phyloP scores from a whole-genome alignment of 306 rosid genomes.

The Nissolia schottii region DNA sequence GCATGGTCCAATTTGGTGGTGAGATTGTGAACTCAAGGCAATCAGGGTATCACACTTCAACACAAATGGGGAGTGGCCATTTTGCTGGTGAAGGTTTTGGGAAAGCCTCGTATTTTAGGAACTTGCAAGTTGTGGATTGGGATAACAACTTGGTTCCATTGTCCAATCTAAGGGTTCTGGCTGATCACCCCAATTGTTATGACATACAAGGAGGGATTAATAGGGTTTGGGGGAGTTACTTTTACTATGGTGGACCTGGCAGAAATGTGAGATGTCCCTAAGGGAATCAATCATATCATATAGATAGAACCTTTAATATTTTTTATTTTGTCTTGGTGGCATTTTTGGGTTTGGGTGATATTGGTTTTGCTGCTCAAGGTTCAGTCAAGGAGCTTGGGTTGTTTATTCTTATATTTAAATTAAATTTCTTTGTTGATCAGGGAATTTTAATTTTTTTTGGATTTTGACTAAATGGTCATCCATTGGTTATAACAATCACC shows the following conservation, averaged over 20 bases:
- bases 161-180: conserved; percentile 72
- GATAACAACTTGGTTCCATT: conserved; percentile 75
- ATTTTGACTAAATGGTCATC: conserved; percentile 51
- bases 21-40: conserved; percentile 75
- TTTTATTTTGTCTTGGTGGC: conserved; percentile 4
- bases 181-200: conserved; percentile 93
- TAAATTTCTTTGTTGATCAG: conserved; percentile 35
- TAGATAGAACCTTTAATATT: conserved; percentile 13
- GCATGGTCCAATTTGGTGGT: conserved; percentile 93
- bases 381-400: conserved; percentile 47
- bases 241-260: conserved; percentile 98
- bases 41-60: conserved; percentile 63
- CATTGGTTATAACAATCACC: conserved; percentile 42
- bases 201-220: conserved; percentile 90
- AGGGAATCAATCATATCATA: conserved; percentile 27
- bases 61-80: conserved; percentile 97
- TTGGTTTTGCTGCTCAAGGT: conserved; percentile 42
- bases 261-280: conserved; percentile 86
- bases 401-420: conserved; percentile 40
- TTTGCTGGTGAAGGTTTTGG: conserved; percentile 84
- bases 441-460: not conserved
- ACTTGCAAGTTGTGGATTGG: conserved; percentile 89
- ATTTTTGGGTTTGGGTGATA: conserved; percentile 55
- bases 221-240: conserved; percentile 87
- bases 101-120: conserved; percentile 83